Base-by-base conservation (phyloP, 768 basidiomycete genomes). In the Obba rivulosa region DNA sequence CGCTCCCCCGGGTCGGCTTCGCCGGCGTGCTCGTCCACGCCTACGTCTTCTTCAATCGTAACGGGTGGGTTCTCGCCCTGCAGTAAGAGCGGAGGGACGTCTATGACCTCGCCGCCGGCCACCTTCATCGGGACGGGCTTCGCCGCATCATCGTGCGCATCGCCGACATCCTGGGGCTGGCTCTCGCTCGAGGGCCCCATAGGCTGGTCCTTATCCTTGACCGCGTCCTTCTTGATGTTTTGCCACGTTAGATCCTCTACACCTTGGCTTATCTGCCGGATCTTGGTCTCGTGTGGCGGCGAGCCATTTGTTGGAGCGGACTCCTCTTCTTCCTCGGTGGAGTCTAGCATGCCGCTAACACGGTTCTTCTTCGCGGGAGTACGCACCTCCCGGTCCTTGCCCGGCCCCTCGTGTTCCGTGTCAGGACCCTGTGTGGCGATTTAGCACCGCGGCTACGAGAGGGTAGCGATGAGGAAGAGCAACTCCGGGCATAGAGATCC, bases 311-410 rank as follows among this genome's bases (percentile, higher is more conserved):
- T 43, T 3, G 54, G 59, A 11, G 55, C 62, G 38, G 80, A 77
- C 63, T 87, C 84, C 51, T 85, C 83, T 48, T 67, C 67, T 24
- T 67, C 60, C 25, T 62, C 49, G 0, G 85, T 81, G 43, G 79
- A 63, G 56, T 78, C 83, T 43, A 88, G 69, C 11, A 74, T 70
- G 5, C 36, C 58, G 34, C 45, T 64, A 22, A 77, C 69, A 43
- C 84, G 73, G 57, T 88, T 87, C 73, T 86, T 89, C 75, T 90
- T 89, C 34, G 84, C 78, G 1, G 85, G 85, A 3, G 80, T 78
- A 34, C 75, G 75, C 35, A 73, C 66, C 41, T 81, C 78, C 62
- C 76, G 80, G 51, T 66, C 67, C 56, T 76, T 31, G 13, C 13
- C 28, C 28, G 13, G 28, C 28, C 7, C 74, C 51, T 58, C 16